Percentiles rank a stretch among this genome's conserved stretches.
These are phyloP conservation scores for Chlamydomonas sp. DNA, from an alignment of 139 green algal species.

Conservation along the genomic window DNA sequence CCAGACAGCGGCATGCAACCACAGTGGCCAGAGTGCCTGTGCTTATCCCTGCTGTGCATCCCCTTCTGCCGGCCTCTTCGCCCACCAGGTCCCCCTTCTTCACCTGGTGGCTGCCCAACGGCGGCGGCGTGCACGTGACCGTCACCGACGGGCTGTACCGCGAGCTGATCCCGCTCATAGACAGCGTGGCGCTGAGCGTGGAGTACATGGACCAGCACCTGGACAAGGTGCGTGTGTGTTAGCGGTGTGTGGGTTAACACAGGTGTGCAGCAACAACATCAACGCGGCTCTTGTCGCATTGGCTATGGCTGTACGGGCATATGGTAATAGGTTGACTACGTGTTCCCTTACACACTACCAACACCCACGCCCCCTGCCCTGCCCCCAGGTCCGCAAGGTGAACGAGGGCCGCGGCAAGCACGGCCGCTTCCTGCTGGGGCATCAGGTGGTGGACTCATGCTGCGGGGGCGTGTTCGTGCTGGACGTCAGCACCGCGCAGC, in stretches of 20 bases:
- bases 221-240: slow-evolving; percentile 27
- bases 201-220: slow-evolving; percentile 54
- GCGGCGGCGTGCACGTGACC: slow-evolving; percentile 52
- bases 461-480: slow-evolving; percentile 54
- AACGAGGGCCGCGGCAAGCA: slow-evolving; percentile 44
- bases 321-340: not conserved
- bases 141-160: slow-evolving; percentile 51
- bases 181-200: slow-evolving; percentile 38
- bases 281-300: too few species aligned
- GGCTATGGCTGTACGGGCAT: not conserved
- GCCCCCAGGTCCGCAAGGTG: slow-evolving; percentile 4
- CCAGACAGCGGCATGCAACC: too few species aligned
- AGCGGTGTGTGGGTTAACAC: not conserved
- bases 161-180: slow-evolving; percentile 51
- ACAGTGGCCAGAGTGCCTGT: too few species aligned
- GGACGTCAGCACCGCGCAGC: slow-evolving; percentile 49
- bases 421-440: slow-evolving; percentile 58
- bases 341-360: not conserved
- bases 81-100: slow-evolving; percentile 52
- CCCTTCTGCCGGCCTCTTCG: not conserved
- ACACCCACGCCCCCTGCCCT: not conserved
- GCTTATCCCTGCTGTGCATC: too few species aligned
- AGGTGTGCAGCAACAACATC: not conserved
- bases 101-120: slow-evolving; percentile 55
- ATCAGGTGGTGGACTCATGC: slow-evolving; percentile 46